phyloP scores from a whole-genome alignment of 1,139 yeast genomes.

The Trichomonascaceae sp. region DNA sequence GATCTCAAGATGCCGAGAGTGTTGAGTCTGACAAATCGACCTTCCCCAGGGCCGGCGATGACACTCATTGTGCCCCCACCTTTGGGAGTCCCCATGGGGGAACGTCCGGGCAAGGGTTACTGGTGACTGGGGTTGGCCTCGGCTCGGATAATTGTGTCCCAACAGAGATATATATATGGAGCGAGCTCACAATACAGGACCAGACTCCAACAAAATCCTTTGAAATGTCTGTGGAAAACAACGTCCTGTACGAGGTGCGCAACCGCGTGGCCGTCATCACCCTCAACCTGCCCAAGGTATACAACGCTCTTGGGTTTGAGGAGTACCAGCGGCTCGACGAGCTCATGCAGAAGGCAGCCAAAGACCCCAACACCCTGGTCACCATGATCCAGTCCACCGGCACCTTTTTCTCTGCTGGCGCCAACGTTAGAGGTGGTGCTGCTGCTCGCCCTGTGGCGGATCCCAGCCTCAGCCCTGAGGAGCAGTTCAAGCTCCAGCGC shows the following conservation, averaged over 20 bases:
- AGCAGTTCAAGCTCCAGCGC: slow-evolving; percentile 12
- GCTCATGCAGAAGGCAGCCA: slow-evolving; percentile 49
- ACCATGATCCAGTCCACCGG: slow-evolving; percentile 68
- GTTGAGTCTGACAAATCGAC: too few species aligned
- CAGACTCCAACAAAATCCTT: too few species aligned
- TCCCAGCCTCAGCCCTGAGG: slow-evolving; percentile 13
- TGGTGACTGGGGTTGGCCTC: too few species aligned
- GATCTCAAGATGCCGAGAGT: too few species aligned
- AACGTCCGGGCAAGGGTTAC: too few species aligned
- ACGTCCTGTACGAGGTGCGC: slow-evolving; percentile 30
- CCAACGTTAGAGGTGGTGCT: slow-evolving; percentile 39
- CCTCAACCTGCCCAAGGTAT: slow-evolving; percentile 45
- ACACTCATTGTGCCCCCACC: too few species aligned
- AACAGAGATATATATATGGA: too few species aligned
- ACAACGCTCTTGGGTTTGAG: slow-evolving; percentile 56
- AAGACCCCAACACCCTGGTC: slow-evolving; percentile 48
- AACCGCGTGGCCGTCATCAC: slow-evolving; percentile 53
- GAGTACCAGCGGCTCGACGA: slow-evolving; percentile 56
- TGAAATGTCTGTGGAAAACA: slow-evolving; percentile 3
- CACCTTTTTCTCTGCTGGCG: slow-evolving; percentile 75
- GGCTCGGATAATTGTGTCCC: too few species aligned
- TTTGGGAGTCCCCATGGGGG: too few species aligned
- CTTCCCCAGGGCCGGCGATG: too few species aligned
- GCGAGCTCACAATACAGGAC: too few species aligned
- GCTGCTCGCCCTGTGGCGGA: slow-evolving; percentile 7